Percentiles rank a stretch among this genome's conserved stretches.
Evolutionary conservation across 495 filamentous ascomycete species (phyloP).

Genomic region (Hamigera avellanea): DNA sequence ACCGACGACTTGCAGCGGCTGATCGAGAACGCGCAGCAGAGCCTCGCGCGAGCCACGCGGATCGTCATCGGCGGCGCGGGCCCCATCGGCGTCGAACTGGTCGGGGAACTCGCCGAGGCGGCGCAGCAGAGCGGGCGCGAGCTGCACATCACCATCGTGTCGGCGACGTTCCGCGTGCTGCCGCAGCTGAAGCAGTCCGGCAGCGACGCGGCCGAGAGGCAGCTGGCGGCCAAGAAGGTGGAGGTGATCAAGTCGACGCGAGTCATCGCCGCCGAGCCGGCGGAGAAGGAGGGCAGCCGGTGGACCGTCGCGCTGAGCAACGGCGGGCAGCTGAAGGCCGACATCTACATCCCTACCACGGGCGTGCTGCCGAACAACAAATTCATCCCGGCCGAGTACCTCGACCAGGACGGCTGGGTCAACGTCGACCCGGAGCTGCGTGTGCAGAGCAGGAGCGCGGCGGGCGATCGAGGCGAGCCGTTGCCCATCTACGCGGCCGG

Average conservation of each 20-base stretch:
- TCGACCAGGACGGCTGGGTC: slow-evolving; percentile 41
- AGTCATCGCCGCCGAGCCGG: slow-evolving; percentile 7
- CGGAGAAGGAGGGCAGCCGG: slow-evolving; percentile 3
- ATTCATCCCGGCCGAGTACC: slow-evolving; percentile 39
- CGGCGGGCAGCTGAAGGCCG: slow-evolving; percentile 31
- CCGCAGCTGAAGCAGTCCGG: slow-evolving; percentile 15
- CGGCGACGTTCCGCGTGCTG: slow-evolving; percentile 21
- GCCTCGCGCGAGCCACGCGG: slow-evolving; percentile 39
- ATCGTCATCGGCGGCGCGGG: slow-evolving; percentile 61
- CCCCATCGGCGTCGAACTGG: slow-evolving; percentile 51
- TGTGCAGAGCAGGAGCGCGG: slow-evolving; percentile 24
- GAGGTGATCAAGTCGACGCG: slow-evolving; percentile 15
- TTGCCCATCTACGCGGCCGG: slow-evolving; percentile 25
- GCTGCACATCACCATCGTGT: slow-evolving; percentile 35
- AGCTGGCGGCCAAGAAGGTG: slow-evolving; percentile 15
- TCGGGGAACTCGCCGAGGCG: slow-evolving; percentile 45
- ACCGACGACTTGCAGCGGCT: slow-evolving; percentile 29
- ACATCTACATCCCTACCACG: slow-evolving; percentile 53
- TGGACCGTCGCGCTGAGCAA: slow-evolving; percentile 29
- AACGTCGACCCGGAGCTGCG: slow-evolving; percentile 43
- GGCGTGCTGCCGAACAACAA: slow-evolving; percentile 49
- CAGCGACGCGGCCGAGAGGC: slow-evolving; percentile 14
- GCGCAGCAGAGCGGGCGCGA: slow-evolving; percentile 26
- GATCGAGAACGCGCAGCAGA: slow-evolving; percentile 31
- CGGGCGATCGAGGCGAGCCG: neutral